These are phyloP conservation scores for Leccinum boreale DNA, from an alignment of 768 basidiomycete genomes.

Conservation along the genomic window DNA sequence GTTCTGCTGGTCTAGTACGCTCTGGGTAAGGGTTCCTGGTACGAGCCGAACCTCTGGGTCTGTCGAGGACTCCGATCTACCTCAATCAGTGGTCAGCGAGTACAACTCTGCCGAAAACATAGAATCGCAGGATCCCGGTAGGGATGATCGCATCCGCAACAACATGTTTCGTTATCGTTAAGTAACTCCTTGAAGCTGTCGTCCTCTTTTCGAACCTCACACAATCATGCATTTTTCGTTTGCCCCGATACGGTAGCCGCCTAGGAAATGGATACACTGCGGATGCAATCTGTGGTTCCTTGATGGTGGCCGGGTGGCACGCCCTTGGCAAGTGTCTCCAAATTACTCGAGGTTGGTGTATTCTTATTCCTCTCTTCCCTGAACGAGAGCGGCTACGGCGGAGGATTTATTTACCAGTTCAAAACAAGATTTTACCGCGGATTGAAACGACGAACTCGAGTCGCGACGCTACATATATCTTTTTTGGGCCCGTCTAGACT, in stretches of 20 bases:
- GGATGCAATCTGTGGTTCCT: neutral
- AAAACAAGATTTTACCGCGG: neutral
- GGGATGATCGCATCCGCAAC: neutral
- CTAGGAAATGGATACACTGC: neutral
- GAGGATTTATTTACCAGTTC: neutral
- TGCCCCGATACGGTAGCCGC: neutral
- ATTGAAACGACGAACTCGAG: neutral
- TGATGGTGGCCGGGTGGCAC: neutral
- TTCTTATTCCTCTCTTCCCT: neutral
- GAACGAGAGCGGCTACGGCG: neutral
- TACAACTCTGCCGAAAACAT: neutral
- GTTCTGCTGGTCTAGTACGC: slow-evolving; percentile 5
- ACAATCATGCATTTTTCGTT: neutral
- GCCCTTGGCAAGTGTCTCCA: neutral
- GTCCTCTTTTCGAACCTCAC: neutral
- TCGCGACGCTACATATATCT: neutral
- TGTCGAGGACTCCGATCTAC: neutral
- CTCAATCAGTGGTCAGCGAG: neutral
- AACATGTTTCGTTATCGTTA: neutral
- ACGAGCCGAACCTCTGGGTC: neutral
- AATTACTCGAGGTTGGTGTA: neutral
- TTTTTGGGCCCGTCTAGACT: neutral
- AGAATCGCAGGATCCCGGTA: neutral
- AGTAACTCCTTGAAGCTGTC: neutral
- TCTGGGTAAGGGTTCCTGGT: slow-evolving; percentile 1